These are phyloP conservation scores for Discostella pseudostelligera DNA, from an alignment of 108 stramenopile species.

Conservation along the genomic window DNA sequence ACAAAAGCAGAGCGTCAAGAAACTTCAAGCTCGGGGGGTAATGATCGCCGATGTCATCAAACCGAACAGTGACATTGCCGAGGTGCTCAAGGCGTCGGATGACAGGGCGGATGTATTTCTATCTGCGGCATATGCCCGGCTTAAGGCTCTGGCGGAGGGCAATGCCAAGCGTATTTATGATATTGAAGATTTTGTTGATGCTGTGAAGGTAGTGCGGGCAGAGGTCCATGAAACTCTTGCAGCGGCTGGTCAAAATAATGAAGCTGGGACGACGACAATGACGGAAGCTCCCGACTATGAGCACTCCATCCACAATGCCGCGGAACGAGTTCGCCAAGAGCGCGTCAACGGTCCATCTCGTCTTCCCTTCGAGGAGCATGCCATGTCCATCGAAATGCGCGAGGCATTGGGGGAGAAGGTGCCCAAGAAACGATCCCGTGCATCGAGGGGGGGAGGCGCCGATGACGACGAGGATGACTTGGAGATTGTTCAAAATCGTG, in stretches of 20 bases:
- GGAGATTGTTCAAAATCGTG: slow-evolving; percentile 27
- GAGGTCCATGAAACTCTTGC: slow-evolving; percentile 25
- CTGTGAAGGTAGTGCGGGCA: slow-evolving; percentile 35
- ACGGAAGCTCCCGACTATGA: slow-evolving; percentile 44
- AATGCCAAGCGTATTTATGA: slow-evolving; percentile 51
- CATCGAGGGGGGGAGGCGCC: slow-evolving; percentile 15
- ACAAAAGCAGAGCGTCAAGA: slow-evolving; percentile 26
- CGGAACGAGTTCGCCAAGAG: slow-evolving; percentile 26
- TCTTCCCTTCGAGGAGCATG: slow-evolving; percentile 25
- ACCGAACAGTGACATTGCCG: slow-evolving; percentile 43
- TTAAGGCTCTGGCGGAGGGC: slow-evolving; percentile 50
- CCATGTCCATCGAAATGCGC: slow-evolving; percentile 13
- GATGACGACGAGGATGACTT: slow-evolving; percentile 48
- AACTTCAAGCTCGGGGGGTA: slow-evolving; percentile 37
- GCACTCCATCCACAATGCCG: slow-evolving; percentile 31
- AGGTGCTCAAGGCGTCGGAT: slow-evolving; percentile 25
- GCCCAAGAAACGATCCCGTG: slow-evolving; percentile 24
- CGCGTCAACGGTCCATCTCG: slow-evolving; percentile 11
- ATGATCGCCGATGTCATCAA: slow-evolving; percentile 44
- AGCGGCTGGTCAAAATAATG: slow-evolving; percentile 3
- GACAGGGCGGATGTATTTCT: slow-evolving; percentile 26
- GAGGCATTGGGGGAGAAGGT: slow-evolving; percentile 38
- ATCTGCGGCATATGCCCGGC: slow-evolving; percentile 36
- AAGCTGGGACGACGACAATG: neutral
- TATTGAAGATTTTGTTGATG: slow-evolving; percentile 43